A percentile compares a stretch with the other conserved stretches of the same genome.
Evolutionary conservation across 805 yeast species (phyloP).

Genomic region (Wickerhamiella lipophila): DNA sequence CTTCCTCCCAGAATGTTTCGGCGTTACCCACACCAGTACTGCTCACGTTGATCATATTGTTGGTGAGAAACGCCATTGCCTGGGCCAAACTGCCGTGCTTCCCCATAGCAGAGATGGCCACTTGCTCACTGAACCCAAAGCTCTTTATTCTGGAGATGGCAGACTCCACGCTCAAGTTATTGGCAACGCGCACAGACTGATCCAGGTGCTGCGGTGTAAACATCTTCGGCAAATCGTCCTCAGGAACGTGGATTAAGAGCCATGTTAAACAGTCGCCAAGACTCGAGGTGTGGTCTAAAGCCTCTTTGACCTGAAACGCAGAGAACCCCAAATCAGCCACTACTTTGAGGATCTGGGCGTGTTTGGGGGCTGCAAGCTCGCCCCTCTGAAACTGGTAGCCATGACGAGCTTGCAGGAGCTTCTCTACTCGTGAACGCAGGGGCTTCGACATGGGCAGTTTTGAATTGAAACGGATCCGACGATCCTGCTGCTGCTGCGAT

Average conservation of each 20-base stretch:
- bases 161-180: slow-evolving; percentile 34
- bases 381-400: slow-evolving; percentile 33
- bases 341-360: slow-evolving; percentile 17
- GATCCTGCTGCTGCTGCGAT: not conserved
- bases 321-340: slow-evolving; percentile 54
- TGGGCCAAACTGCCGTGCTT: slow-evolving; percentile 17
- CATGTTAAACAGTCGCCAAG: slow-evolving; percentile 52
- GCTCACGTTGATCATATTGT: slow-evolving; percentile 18
- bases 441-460: slow-evolving; percentile 50
- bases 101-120: slow-evolving; percentile 40
- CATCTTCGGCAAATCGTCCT: slow-evolving; percentile 68
- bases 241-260: slow-evolving; percentile 82
- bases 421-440: slow-evolving; percentile 50
- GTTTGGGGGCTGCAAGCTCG: slow-evolving; percentile 17
- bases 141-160: slow-evolving; percentile 44
- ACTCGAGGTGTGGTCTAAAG: slow-evolving; percentile 41
- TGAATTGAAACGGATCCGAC: slow-evolving; percentile 28
- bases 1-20: slow-evolving; percentile 55
- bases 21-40: not conserved
- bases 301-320: slow-evolving; percentile 53
- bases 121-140: slow-evolving; percentile 60
- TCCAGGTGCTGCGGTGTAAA: slow-evolving; percentile 19
- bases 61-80: slow-evolving; percentile 35
- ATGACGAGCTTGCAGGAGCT: slow-evolving; percentile 34
- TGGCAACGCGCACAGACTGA: slow-evolving; percentile 7